Base-by-base conservation (phyloP, 2,329 filamentous ascomycete species). In the Sphaerostilbella broomeana region DNA sequence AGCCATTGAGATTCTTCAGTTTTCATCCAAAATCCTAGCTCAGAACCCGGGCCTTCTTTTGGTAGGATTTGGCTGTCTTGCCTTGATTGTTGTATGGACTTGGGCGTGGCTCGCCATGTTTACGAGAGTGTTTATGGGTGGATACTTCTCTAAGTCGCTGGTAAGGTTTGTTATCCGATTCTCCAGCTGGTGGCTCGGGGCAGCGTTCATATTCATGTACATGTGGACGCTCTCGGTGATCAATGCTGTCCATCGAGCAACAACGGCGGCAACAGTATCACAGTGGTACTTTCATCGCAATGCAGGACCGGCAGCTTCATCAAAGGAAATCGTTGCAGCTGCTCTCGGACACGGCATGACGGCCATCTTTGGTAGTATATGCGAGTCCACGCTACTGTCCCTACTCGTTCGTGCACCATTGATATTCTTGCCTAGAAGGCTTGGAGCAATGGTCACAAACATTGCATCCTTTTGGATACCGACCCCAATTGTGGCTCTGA, bases 221-320 rank as follows among this genome's bases (percentile, higher is more conserved):
- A 80, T 97, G 51, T 98, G 92, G 92, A 92, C 88, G 0, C 70
- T 95, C 28, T 84, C 85, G 3, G 78, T 97, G 42, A 80, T 94
- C 57, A 83, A 87, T 42, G 88, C 87, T 13, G 76, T 97, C 16
- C 90, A 98, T 60, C 81, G 92, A 43, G 82, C 86, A 16, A 92
- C 89, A 12, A 95, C 90, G 11, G 90, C 88, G 17, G 92, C 92
- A 9, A 95, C 90, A 1, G 90, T 97, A 17, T 94, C 87, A 27
- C 92, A 98, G 62, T 98, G 92, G 92, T 98, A 98, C 63, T 98
- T 97, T 62, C 90, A 97, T 62, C 86, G 92, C 47, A 84, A 94
- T 52, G 79, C 81, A 4, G 75, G 81, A 9, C 87, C 90, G 5
- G 72, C 82, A 7, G 81, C 88, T 3, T 80, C 86, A 1, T 89